Evolutionary conservation across 805 yeast genomes (phyloP), one percentile per base, ranked within the genome.

Genomic region (Cyberlindnera samutprakarnensis): DNA sequence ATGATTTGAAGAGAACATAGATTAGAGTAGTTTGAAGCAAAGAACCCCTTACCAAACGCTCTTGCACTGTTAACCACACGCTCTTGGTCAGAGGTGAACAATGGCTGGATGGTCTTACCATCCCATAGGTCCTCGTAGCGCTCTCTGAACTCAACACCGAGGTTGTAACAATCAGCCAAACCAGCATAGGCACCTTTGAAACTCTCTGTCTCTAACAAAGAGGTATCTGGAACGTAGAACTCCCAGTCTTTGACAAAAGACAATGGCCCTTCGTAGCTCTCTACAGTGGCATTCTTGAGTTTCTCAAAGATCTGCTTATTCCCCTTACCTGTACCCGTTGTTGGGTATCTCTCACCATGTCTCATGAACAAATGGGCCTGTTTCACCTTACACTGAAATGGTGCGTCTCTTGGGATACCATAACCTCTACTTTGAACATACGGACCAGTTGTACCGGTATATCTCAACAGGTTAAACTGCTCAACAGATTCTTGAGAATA

Each of bases 291-390:
- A 14, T 43, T 42, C 25, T 49, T 51, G 44, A 75, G 56, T 36
- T 61, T 61, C 5, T 51, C 43, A 17, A 51, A 49, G 5, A 56
- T 33, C 1, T 18, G 9, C 21, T 23, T 27, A 20, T 35, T 34
- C 10, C 43, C 36, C 13, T 53, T 42, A 16, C 51, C 57, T 4
- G 64, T 58, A n/a, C 61, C 57, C 3, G 44, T 53, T 4, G 81
- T 68, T 4, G 85, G 86, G 47, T 64, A 81, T 42, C 94, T 62
- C 53, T 83, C 92, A 14, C 90, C 94, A 49, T 85, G 94, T 48
- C 95, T 69, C 43, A 77, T 75, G 31, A 80, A 57, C 15, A 81
- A 56, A 43, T 12, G n/a, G n/a, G n/a, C n/a, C n/a, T n/a, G n/a
- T n/a, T n/a, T n/a, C n/a, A n/a, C n/a, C n/a, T 25, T 15, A 17